Evolutionary conservation across 805 yeast genomes (phyloP).

Genomic region (Candida vaughaniae): DNA sequence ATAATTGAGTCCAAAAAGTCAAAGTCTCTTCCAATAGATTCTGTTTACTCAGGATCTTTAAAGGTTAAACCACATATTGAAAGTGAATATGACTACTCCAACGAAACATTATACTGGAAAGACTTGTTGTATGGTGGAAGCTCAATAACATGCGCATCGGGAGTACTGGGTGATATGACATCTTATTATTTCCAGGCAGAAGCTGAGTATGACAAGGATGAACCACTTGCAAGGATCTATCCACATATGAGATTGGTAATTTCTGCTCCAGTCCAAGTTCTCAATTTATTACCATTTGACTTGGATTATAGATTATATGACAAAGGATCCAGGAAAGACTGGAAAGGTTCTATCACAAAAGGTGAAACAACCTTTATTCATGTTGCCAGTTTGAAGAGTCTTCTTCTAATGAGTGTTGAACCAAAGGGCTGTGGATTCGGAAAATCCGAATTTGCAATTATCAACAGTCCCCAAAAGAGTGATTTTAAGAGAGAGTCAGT

Average conservation of each 20-base stretch:
- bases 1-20: conserved; percentile 54
- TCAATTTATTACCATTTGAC: conserved; percentile 83
- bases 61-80: conserved; percentile 61
- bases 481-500: conserved; percentile 56
- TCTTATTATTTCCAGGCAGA: conserved; percentile 71
- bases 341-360: conserved; percentile 59
- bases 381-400: conserved; percentile 70
- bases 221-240: conserved; percentile 69
- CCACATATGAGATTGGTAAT: conserved; percentile 80
- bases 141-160: conserved; percentile 60
- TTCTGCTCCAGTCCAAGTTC: conserved; percentile 83
- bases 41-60: conserved; percentile 58
- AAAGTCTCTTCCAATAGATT: conserved; percentile 72
- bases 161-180: conserved; percentile 35
- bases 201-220: conserved; percentile 61
- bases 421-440: conserved; percentile 62
- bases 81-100: conserved; percentile 64
- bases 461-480: conserved; percentile 55
- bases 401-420: conserved; percentile 67
- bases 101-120: conserved; percentile 63
- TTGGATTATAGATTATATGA: conserved; percentile 74
- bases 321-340: conserved; percentile 64
- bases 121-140: conserved; percentile 48
- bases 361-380: conserved; percentile 77
- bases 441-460: conserved; percentile 71